Conservation (phyloP, 169 alveolate species). For the Plasmodium sp. region DNA sequence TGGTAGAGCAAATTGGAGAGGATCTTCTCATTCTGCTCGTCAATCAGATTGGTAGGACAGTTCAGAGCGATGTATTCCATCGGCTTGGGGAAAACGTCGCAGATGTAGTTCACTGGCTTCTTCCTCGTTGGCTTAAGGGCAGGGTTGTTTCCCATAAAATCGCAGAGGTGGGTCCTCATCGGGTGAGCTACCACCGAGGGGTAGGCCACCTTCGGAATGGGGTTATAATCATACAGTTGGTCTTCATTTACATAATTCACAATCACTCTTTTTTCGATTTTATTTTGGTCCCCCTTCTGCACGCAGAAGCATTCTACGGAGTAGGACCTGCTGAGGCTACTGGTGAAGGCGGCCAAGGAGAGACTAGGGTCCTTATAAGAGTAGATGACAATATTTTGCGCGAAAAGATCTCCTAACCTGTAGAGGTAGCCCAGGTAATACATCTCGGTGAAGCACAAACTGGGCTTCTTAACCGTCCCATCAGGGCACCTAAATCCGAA, state of each 20-base stretch:
- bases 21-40: constrained; percentile 27
- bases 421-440: not conserved
- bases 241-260: constrained; percentile 46
- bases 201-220: not conserved
- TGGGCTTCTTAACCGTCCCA: constrained; percentile 23
- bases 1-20: not conserved
- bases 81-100: constrained; percentile 44
- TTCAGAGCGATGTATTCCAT: constrained; percentile 45
- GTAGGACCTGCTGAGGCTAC: not conserved
- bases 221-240: constrained; percentile 54
- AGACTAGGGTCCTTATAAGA: not conserved
- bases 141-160: not conserved
- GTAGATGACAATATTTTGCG: constrained; percentile 9
- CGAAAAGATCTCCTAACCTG: not conserved
- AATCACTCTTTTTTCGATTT: constrained; percentile 8
- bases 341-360: constrained; percentile 38
- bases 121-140: constrained; percentile 9
- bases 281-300: not conserved
- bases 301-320: constrained; percentile 47
- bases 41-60: constrained; percentile 33
- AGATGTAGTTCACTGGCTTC: constrained; percentile 16
- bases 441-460: constrained; percentile 19
- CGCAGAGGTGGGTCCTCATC: constrained; percentile 41
- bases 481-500: constrained; percentile 59
- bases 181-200: constrained; percentile 1